These are phyloP conservation scores for Boletus huronensis DNA, from an alignment of 768 basidiomycete genomes.

Conservation along the genomic window DNA sequence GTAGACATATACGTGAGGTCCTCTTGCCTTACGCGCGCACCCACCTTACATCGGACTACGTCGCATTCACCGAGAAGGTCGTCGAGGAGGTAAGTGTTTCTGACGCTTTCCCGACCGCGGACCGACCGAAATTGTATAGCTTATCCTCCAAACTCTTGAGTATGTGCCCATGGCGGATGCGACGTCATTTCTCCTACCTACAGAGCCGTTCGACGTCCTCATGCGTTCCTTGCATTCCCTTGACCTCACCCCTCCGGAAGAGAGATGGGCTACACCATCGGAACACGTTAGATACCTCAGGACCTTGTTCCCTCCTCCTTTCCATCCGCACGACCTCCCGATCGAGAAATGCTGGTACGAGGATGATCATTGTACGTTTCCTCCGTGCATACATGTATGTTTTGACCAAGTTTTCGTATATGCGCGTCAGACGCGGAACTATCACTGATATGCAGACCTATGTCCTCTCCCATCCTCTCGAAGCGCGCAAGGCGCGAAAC, in stretches of 20 bases:
- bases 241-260: slow-evolving; percentile 38
- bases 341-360: slow-evolving; percentile 40
- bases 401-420: background rate
- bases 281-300: slow-evolving; percentile 20
- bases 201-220: slow-evolving; percentile 52
- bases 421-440: slow-evolving; percentile 24
- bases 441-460: slow-evolving; percentile 31
- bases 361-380: slow-evolving; percentile 33
- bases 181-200: slow-evolving; percentile 47
- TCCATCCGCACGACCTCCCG: slow-evolving; percentile 24
- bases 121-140: slow-evolving; percentile 29
- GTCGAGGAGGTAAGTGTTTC: slow-evolving; percentile 41
- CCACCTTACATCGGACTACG: slow-evolving; percentile 55
- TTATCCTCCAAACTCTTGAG: slow-evolving; percentile 39
- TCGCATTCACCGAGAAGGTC: slow-evolving; percentile 48
- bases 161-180: slow-evolving; percentile 48
- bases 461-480: slow-evolving; percentile 44
- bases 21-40: slow-evolving; percentile 51
- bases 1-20: slow-evolving; percentile 49
- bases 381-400: slow-evolving; percentile 16
- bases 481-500: slow-evolving; percentile 46
- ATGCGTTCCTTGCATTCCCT: slow-evolving; percentile 32
- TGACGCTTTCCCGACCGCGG: background rate
- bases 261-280: slow-evolving; percentile 39
- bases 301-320: slow-evolving; percentile 12